These are phyloP conservation scores for Penicillium samsonianum DNA, from an alignment of 495 filamentous ascomycete genomes.

Conservation along the genomic window DNA sequence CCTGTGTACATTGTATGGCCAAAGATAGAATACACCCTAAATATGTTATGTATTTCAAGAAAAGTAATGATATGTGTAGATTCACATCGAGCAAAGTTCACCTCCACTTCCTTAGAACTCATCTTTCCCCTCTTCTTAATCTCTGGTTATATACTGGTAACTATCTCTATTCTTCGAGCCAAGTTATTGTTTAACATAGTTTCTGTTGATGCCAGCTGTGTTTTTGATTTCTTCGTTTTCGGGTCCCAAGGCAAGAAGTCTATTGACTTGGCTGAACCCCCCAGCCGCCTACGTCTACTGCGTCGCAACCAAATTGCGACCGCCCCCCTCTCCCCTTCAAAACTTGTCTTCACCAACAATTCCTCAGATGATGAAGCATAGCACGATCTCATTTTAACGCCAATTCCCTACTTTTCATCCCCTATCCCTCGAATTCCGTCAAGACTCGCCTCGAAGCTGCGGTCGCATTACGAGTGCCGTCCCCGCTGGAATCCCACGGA, in stretches of 20 bases:
- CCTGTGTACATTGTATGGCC: not conserved
- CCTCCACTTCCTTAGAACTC: not conserved
- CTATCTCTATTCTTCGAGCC: constrained; percentile 3
- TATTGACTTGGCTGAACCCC: constrained; percentile 8
- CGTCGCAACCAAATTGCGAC: constrained; percentile 25
- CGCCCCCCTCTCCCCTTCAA: constrained; percentile 16
- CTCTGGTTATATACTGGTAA: not conserved
- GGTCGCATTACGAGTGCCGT: constrained; percentile 34
- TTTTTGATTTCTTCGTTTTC: not conserved
- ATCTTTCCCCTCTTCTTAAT: constrained; percentile 10
- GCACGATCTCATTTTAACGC: constrained; percentile 22
- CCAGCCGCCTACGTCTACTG: constrained; percentile 16
- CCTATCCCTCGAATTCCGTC: constrained; percentile 26
- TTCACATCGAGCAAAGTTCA: not conserved
- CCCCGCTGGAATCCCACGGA: constrained; percentile 35
- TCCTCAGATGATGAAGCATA: constrained; percentile 35
- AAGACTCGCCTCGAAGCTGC: constrained; percentile 17
- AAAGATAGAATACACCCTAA: not conserved
- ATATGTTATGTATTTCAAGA: not conserved
- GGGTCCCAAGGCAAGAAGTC: constrained; percentile 2
- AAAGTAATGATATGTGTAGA: not conserved
- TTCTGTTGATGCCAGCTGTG: constrained; percentile 2
- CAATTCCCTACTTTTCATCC: constrained; percentile 24
- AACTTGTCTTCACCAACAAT: constrained; percentile 17
- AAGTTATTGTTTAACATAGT: not conserved